Conservation (phyloP, 306 rosid species). For the Citrullus amarus region DNA sequence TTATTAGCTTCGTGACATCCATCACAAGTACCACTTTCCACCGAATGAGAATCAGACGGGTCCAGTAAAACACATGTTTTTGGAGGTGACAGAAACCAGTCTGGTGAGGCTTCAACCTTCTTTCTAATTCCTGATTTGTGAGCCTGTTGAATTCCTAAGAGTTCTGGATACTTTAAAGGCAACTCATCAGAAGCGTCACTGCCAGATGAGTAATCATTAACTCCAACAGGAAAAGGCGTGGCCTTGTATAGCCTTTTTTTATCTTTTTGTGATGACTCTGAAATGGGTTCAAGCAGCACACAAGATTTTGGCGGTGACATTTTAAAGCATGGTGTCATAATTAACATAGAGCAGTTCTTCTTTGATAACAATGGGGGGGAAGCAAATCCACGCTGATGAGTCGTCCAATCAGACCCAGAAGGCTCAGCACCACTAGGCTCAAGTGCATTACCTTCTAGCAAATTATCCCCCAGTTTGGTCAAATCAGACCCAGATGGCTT, state of each 20-base stretch:
- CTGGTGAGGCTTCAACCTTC: slow-evolving; percentile 55
- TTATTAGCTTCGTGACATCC: slow-evolving; percentile 23
- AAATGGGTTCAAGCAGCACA: slow-evolving; percentile 70
- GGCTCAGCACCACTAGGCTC: slow-evolving; percentile 32
- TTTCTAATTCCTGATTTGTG: slow-evolving; percentile 29
- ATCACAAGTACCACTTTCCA: slow-evolving; percentile 21
- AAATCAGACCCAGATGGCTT: slow-evolving; percentile 28
- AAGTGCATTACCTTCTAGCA: slow-evolving; percentile 16
- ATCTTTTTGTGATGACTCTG: slow-evolving; percentile 33
- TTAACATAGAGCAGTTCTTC: slow-evolving; percentile 35
- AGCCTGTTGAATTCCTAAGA: slow-evolving; percentile 34
- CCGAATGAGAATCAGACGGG: slow-evolving; percentile 42
- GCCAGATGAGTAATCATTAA: slow-evolving; percentile 28
- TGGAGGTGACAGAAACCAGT: slow-evolving; percentile 80
- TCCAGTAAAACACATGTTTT: slow-evolving; percentile 76
- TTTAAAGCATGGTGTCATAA: slow-evolving; percentile 64
- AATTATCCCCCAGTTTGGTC: slow-evolving; percentile 3
- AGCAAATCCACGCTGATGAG: slow-evolving; percentile 15
- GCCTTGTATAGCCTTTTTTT: slow-evolving; percentile 26
- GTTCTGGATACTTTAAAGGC: slow-evolving; percentile 57
- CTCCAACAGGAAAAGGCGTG: slow-evolving; percentile 77
- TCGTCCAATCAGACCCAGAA: slow-evolving; percentile 20
- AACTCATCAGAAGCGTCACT: slow-evolving; percentile 29
- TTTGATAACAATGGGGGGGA: slow-evolving; percentile 26
- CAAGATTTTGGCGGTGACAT: slow-evolving; percentile 89